Evolutionary conservation across 257 asterid species (phyloP).

Genomic region (Coffea eugenioides): DNA sequence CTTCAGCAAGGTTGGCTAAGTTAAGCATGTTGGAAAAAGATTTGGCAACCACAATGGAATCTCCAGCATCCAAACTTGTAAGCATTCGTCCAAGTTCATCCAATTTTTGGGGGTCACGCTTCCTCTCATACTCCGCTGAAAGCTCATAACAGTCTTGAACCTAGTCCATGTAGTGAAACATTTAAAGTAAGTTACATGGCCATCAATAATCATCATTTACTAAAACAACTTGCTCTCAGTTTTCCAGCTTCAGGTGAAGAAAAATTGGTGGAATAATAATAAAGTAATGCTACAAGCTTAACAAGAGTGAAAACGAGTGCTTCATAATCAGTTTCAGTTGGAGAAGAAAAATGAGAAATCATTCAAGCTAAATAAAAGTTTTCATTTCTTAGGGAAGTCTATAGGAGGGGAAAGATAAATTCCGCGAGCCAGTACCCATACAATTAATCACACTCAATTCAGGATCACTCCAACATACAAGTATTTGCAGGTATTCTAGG

Average conservation of each 20-base stretch:
- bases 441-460: not conserved
- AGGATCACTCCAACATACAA: not conserved
- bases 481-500: not conserved
- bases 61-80: conserved; percentile 80
- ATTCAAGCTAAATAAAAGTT: not conserved
- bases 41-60: conserved; percentile 49
- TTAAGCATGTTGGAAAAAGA: conserved; percentile 57
- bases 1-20: conserved; percentile 54
- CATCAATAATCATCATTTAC: not conserved
- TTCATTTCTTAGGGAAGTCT: not conserved
- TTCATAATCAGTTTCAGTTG: not conserved
- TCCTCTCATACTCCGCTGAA: conserved; percentile 86
- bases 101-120: conserved; percentile 61
- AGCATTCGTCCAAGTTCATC: conserved; percentile 91
- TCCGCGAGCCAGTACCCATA: not conserved
- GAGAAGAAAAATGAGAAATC: not conserved
- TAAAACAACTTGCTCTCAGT: not conserved
- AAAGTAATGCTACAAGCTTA: not conserved
- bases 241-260: not conserved
- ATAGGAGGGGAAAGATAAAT: not conserved
- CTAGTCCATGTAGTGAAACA: conserved; percentile 32
- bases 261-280: not conserved
- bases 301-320: too few species aligned
- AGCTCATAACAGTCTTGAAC: conserved; percentile 94
- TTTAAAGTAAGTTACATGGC: conserved; percentile 14